Conservation (phyloP, 345 rosid genomes). For the Camelina laxa region DNA sequence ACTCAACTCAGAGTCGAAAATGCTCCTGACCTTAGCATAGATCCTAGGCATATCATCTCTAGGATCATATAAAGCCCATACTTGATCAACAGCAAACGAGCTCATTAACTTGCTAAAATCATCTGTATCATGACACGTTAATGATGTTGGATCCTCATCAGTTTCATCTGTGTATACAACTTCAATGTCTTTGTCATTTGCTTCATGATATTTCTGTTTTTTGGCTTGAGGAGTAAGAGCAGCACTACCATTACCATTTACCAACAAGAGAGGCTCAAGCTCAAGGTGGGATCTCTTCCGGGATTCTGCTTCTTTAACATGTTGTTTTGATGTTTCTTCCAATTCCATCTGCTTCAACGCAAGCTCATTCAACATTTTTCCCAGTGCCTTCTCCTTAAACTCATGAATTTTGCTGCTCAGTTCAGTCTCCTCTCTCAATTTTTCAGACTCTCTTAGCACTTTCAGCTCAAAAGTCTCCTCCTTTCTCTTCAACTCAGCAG, state of each 20-base stretch:
- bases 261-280: conserved; percentile 5
- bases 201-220: background rate
- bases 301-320: background rate
- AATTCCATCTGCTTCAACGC: background rate
- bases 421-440: conserved; percentile 19
- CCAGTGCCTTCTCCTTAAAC: background rate
- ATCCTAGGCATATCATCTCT: conserved; percentile 76
- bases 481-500: conserved; percentile 30
- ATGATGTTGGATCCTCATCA: conserved; percentile 20
- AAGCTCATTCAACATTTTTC: background rate
- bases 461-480: conserved; percentile 26
- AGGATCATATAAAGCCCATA: conserved; percentile 80
- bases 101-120: conserved; percentile 55
- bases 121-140: conserved; percentile 54
- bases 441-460: conserved; percentile 4
- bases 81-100: conserved; percentile 63
- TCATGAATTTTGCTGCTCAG: background rate
- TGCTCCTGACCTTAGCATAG: conserved; percentile 63
- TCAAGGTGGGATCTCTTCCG: conserved; percentile 24
- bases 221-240: conserved; percentile 16
- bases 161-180: conserved; percentile 3
- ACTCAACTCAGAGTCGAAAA: conserved; percentile 55
- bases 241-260: conserved; percentile 34
- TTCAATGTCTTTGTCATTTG: conserved; percentile 21
- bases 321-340: conserved; percentile 4